Evolutionary conservation across 2,329 filamentous ascomycete species (phyloP).

Genomic region (Leptosphaerulina australis): DNA sequence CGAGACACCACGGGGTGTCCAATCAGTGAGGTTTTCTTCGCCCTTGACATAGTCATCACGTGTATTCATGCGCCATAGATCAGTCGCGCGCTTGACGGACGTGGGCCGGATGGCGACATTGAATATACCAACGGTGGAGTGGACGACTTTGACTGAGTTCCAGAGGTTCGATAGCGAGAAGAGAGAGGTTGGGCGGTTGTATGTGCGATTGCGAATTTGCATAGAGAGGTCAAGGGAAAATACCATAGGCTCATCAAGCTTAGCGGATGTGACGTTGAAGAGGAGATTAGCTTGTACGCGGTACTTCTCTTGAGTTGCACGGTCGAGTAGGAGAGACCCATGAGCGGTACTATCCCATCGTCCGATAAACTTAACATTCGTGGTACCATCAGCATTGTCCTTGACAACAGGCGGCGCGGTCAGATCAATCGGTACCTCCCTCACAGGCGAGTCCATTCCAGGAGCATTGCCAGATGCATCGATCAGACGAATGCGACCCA

Average conservation of each 20-base stretch:
- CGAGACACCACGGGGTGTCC: conserved; percentile 88
- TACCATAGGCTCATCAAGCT: conserved; percentile 84
- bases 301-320: conserved; percentile 90
- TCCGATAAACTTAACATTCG: conserved; percentile 81
- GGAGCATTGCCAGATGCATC: conserved; percentile 85
- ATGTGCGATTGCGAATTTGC: conserved; percentile 82
- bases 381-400: conserved; percentile 87
- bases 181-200: conserved; percentile 84
- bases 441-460: conserved; percentile 72
- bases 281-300: conserved; percentile 84
- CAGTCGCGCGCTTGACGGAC: conserved; percentile 87
- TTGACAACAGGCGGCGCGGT: conserved; percentile 78
- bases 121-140: conserved; percentile 85
- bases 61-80: conserved; percentile 96
- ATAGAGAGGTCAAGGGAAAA: conserved; percentile 82
- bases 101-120: conserved; percentile 84
- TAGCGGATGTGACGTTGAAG: conserved; percentile 85
- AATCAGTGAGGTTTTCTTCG: conserved; percentile 82
- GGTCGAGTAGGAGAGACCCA: conserved; percentile 88
- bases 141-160: conserved; percentile 83
- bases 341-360: conserved; percentile 98
- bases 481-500: conserved; percentile 81
- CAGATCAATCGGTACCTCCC: conserved; percentile 78
- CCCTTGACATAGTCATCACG: conserved; percentile 95
- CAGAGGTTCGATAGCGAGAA: conserved; percentile 82